Conservation (phyloP, 2,329 filamentous ascomycete genomes). For the Cephalotrichum gorgonifer region DNA sequence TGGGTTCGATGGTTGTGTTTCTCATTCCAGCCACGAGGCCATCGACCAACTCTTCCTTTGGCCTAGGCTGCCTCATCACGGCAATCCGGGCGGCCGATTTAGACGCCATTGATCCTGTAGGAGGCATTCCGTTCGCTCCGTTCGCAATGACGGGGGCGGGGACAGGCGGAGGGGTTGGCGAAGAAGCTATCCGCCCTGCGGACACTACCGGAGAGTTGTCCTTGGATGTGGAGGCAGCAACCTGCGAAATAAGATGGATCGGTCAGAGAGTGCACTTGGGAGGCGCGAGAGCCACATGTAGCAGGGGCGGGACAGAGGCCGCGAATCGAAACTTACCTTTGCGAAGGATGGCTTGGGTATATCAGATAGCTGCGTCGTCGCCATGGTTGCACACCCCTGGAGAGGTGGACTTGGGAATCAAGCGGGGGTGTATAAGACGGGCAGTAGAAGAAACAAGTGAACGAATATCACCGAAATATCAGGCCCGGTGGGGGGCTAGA, state of each 20-base stretch:
- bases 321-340: constrained; percentile 44
- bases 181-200: neutral
- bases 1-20: constrained; percentile 18
- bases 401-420: neutral
- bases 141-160: constrained; percentile 15
- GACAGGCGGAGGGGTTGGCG: neutral
- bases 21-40: constrained; percentile 18
- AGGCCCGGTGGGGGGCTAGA: neutral
- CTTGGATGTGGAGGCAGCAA: constrained; percentile 32
- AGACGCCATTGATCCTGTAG: neutral
- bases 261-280: neutral
- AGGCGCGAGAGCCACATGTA: neutral
- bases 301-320: neutral
- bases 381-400: constrained; percentile 22
- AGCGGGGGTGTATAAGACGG: neutral
- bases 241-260: constrained; percentile 21
- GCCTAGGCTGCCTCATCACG: neutral
- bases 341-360: constrained; percentile 60
- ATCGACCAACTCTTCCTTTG: constrained; percentile 10
- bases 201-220: constrained; percentile 8
- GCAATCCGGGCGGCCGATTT: neutral
- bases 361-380: constrained; percentile 35
- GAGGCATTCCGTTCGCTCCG: constrained; percentile 1
- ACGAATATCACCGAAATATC: neutral
- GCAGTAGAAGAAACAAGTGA: neutral